Evolutionary conservation across 768 basidiomycete genomes (phyloP), one percentile per base, ranked within the genome.

Genomic region (Rhodocollybia butyracea): DNA sequence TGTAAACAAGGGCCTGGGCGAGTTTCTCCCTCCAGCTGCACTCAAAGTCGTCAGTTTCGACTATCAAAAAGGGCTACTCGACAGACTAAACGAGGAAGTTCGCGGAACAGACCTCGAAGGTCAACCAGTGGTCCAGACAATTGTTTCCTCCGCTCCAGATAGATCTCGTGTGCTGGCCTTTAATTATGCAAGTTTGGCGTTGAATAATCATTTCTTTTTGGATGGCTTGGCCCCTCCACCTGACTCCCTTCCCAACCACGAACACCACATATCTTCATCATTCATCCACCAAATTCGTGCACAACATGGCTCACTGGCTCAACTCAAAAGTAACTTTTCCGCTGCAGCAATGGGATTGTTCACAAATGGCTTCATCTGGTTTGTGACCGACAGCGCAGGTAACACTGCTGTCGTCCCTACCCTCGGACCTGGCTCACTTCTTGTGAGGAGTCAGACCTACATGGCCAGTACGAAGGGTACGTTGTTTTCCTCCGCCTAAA

Each of bases 151-250:
- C 10, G 82, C 92, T 0, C 63, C 73, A 15, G 72, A 82, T 29
- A 81, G 80, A 40, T 73, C 80, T 22, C 72, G 83, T 51, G 78
- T 84, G 1, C 70, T 95, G 51, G 82, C 84, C 24, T 98, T 94
- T 71, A 96, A 91, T 70, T 94, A 95, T 65, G 94, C 95, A 3
- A 89, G 89, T 59, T 81, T 92, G 45, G 91, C 96, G 5, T 75
- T 98, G 58, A 99, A 98, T 74, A 98, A 97, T 70, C 85, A 86
- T 62, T 98, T 92, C 80, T 98, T 98, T 78, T 79, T 99, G 27
- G 81, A 91, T 60, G 79, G 78, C 55, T 77, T 99, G 36, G 96
- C 38, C 24, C 21, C 24, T 47, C 50, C 34, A 11, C 12, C 8
- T 60, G 39, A 61, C 57, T 21, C 47, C 54, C 21, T 30, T 58